Conservation (phyloP, 495 filamentous ascomycete genomes). For the Podospora comata region DNA sequence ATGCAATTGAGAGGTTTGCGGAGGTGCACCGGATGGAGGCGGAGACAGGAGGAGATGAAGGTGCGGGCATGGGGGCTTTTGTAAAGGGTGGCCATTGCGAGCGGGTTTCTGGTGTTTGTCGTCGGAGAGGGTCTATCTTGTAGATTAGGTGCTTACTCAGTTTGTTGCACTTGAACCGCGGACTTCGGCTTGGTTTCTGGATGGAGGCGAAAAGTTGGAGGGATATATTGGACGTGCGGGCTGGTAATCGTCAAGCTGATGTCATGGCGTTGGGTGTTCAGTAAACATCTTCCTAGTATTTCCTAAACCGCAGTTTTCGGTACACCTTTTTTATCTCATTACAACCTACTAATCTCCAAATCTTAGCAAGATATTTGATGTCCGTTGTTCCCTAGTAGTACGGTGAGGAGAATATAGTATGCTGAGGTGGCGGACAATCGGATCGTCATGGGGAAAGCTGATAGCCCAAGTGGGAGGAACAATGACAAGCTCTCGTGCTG, state of each 20-base stretch:
- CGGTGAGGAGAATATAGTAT: too few relatives aligned
- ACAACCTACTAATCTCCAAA: too few relatives aligned
- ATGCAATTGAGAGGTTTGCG: neutral
- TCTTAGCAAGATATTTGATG: too few relatives aligned
- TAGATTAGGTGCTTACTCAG: neutral
- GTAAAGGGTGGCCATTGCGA: neutral
- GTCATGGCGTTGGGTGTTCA: neutral
- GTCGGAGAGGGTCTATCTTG: neutral
- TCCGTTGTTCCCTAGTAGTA: too few relatives aligned
- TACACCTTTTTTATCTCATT: too few relatives aligned
- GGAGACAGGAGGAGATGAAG: neutral
- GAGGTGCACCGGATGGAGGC: neutral
- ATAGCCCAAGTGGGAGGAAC: too few relatives aligned
- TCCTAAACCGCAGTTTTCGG: neutral
- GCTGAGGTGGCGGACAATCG: too few relatives aligned
- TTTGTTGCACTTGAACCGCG: neutral
- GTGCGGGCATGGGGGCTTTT: neutral
- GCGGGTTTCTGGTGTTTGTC: neutral
- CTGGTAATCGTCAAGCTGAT: neutral
- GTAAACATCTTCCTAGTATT: neutral
- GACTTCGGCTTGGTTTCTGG: neutral
- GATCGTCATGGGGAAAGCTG: too few relatives aligned
- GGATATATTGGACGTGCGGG: neutral
- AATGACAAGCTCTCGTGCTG: too few relatives aligned
- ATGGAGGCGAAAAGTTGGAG: neutral